These are phyloP conservation scores for Hyphopichia wangnamkhiaoensis DNA, from an alignment of 1,139 yeast genomes.

Conservation along the genomic window DNA sequence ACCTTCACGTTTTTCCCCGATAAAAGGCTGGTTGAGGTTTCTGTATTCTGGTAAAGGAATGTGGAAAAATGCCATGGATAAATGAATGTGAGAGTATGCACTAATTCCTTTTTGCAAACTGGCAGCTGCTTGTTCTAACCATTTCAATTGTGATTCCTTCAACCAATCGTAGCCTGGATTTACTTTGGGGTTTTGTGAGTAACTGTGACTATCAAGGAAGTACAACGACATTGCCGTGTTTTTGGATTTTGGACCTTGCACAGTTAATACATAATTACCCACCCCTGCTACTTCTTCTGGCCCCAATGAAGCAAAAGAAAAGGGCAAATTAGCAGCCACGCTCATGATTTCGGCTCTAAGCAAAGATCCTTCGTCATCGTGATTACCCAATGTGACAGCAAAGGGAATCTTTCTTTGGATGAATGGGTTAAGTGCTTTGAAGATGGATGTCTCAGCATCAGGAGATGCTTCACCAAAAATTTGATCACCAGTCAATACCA, in stretches of 20 bases:
- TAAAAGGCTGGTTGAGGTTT: slow-evolving; percentile 44
- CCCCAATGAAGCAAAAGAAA: slow-evolving; percentile 22
- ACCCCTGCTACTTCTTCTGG: slow-evolving; percentile 25
- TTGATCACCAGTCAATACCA: slow-evolving; percentile 81
- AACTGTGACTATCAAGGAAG: slow-evolving; percentile 81
- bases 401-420: slow-evolving; percentile 63
- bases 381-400: slow-evolving; percentile 74
- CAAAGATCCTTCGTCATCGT: slow-evolving; percentile 32
- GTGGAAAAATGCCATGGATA: slow-evolving; percentile 90
- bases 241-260: slow-evolving; percentile 21
- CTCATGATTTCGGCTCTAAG: slow-evolving; percentile 22
- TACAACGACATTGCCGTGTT: slow-evolving; percentile 61
- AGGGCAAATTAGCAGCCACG: slow-evolving; percentile 26
- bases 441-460: slow-evolving; percentile 68
- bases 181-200: slow-evolving; percentile 38
- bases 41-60: slow-evolving; percentile 87
- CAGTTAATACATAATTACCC: slow-evolving; percentile 25
- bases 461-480: slow-evolving; percentile 61
- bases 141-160: slow-evolving; percentile 68
- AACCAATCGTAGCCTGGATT: slow-evolving; percentile 86
- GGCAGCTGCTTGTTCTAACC: slow-evolving; percentile 16
- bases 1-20: slow-evolving; percentile 70
- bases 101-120: slow-evolving; percentile 27
- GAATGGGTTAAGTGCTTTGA: slow-evolving; percentile 66
- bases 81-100: slow-evolving; percentile 43